Conservation (phyloP, 108 stramenopile species). For the Nitzschia palea region DNA sequence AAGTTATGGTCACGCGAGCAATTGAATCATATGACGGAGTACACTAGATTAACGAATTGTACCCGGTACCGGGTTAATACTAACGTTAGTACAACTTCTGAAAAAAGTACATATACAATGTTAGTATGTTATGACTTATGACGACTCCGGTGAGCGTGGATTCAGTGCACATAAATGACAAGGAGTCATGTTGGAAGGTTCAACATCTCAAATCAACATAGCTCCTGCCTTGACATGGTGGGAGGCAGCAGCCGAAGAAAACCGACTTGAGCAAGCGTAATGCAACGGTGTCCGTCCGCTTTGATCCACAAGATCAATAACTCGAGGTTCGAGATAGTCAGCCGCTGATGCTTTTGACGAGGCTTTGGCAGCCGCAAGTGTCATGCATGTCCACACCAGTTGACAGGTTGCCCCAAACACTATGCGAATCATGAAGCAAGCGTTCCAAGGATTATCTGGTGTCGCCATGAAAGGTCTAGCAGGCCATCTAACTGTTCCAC, state of each 20-base stretch:
- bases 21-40: no score
- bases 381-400: constrained; percentile 49
- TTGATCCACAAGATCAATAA: constrained; percentile 66
- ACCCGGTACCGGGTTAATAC: no score
- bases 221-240: constrained; percentile 72
- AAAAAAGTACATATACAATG: no score
- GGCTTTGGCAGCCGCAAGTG: constrained; percentile 19
- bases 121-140: no score
- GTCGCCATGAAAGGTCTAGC: constrained; percentile 51
- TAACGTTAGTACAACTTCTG: no score
- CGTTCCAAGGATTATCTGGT: constrained; percentile 78
- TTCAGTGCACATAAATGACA: constrained; percentile 57
- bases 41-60: no score
- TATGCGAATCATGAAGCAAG: constrained; percentile 69
- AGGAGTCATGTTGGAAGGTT: constrained; percentile 37
- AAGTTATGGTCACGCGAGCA: no score
- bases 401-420: constrained; percentile 57
- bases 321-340: constrained; percentile 31
- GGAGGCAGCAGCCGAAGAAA: constrained; percentile 48
- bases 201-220: constrained; percentile 30
- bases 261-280: constrained; percentile 64
- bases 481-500: not conserved
- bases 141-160: no score
- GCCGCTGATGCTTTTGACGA: constrained; percentile 1
- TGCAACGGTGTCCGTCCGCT: constrained; percentile 66